Conservation (phyloP, 23 red algal species). For the Gracilaria vermiculophylla region DNA sequence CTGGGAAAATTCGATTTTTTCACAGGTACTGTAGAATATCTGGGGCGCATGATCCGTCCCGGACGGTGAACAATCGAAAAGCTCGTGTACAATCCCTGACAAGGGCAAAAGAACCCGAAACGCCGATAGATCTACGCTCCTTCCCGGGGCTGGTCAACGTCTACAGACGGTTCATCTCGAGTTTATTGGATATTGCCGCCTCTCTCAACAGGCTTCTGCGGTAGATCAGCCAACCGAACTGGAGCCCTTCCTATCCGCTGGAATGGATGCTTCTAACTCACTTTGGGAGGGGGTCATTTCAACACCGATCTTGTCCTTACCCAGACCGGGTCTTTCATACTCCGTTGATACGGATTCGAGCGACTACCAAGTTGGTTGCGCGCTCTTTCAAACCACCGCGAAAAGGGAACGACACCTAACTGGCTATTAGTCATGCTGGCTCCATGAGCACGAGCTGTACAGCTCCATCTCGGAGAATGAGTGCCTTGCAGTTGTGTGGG, state of each 20-base stretch:
- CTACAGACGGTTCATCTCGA: neutral
- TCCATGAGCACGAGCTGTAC: too few relatives aligned
- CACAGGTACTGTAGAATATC: neutral
- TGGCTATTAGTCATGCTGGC: neutral
- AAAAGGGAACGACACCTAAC: neutral
- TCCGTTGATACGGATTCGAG: neutral
- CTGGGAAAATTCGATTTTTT: neutral
- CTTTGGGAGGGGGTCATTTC: neutral
- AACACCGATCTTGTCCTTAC: neutral
- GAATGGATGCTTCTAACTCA: neutral
- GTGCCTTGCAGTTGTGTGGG: too few relatives aligned
- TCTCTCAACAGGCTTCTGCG: neutral
- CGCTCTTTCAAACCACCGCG: neutral
- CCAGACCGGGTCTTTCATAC: neutral
- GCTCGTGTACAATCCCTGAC: neutral
- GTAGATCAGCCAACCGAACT: neutral
- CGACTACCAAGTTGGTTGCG: neutral
- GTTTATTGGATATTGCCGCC: too few relatives aligned
- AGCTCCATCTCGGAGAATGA: too few relatives aligned
- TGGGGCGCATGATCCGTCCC: neutral
- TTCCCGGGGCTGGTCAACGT: neutral
- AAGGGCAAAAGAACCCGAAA: neutral
- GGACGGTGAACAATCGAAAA: neutral
- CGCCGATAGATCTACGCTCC: neutral
- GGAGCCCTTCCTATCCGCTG: neutral